Evolutionary conservation across 139 green algal genomes (phyloP), one percentile per base, ranked within the genome.

Genomic region (Pycnococcus provasolii): DNA sequence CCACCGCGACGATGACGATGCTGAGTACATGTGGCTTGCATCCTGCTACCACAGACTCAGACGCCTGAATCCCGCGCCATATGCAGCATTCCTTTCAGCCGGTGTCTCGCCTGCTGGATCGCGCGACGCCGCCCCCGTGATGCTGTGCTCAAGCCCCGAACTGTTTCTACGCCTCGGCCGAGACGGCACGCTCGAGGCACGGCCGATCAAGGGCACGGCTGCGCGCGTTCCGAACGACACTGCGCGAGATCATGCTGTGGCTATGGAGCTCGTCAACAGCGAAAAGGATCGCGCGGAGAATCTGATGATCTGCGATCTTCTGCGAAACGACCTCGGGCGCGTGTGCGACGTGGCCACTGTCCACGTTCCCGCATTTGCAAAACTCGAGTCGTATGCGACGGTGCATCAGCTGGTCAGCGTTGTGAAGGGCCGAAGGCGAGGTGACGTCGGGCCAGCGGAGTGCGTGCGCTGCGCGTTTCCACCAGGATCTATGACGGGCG

Each of bases 241-340:
- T 2, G 67, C 70, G 3, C 68, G 78, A 1, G 92, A 97, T 63
- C 71, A 60, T n/a, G 61, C 62, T 2, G 63, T 85, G 26, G 79
- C 77, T 6, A 59, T 53, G 40, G 75, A 63, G 50, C 79, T 91
- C 26, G 70, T 66, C 39, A 37, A 53, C 48, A 90, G 80, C 11
- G 88, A 92, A 58, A 99, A 98, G 81, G 90, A 96, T 64, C 80
- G 89, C 3, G 88, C 91, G 4, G 93, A 99, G 77, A 99, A 99
- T 71, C 80, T 99, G n/a, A 99, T 99, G 93, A 99, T 99, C 47
- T 91, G 97, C 46, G 93, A 99, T 81, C 82, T 99, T 67, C 79
- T 99, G 53, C 82, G 93, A 40, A 98, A 99, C 73, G 93, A 99
- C 74, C 84, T 99, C 39, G 89, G 87, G 6, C 70, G 79, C 0